Conservation (phyloP, 139 green algal species). For the Chlamydomonas sp. region DNA sequence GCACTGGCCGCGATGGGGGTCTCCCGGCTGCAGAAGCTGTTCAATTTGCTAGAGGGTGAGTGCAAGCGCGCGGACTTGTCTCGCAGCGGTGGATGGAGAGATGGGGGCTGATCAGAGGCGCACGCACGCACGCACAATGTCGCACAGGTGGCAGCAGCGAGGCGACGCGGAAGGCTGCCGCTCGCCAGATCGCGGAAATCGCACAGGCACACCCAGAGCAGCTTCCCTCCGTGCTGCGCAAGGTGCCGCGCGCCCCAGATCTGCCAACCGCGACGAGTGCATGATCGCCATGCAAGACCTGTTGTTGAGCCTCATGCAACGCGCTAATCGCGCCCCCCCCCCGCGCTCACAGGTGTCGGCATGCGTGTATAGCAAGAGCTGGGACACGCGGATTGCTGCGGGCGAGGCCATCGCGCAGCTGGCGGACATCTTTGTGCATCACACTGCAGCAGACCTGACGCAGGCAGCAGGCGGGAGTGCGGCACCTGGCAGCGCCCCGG, state of each 20-base stretch:
- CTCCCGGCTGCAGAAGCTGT: constrained; percentile 55
- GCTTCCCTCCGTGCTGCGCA: constrained; percentile 58
- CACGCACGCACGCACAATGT: background rate
- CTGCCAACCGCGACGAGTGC: too few relatives aligned
- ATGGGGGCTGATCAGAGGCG: background rate
- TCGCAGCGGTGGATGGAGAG: too few relatives aligned
- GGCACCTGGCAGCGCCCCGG: background rate
- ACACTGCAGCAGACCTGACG: constrained; percentile 40
- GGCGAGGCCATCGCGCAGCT: constrained; percentile 66
- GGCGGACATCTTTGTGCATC: constrained; percentile 63
- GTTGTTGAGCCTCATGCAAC: background rate
- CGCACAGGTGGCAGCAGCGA: constrained; percentile 59
- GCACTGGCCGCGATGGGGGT: background rate
- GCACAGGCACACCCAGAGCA: constrained; percentile 61
- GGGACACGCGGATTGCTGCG: constrained; percentile 75
- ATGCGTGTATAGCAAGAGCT: constrained; percentile 59
- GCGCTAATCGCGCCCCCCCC: background rate
- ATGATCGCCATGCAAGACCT: background rate
- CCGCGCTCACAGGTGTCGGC: constrained; percentile 41
- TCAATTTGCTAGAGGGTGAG: constrained; percentile 66
- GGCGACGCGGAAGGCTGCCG: constrained; percentile 63
- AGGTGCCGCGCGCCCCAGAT: constrained; percentile 36
- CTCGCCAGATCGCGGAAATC: constrained; percentile 72
- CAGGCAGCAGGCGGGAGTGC: background rate
- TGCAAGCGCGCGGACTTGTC: too few relatives aligned